Conservation (phyloP, 2,329 filamentous ascomycete genomes). For the Trichoderma arundinaceum region DNA sequence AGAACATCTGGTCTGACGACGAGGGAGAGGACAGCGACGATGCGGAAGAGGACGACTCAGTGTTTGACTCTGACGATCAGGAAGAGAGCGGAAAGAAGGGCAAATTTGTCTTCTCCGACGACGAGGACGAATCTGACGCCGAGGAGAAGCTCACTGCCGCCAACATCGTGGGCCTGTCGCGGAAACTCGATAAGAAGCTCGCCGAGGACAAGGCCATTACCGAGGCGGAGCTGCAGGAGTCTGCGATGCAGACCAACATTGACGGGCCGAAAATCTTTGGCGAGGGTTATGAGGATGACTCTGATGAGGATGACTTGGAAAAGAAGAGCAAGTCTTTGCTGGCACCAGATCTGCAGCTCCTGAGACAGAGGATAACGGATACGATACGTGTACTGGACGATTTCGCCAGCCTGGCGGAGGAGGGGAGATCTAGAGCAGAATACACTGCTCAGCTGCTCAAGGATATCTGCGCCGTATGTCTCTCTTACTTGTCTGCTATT, state of each 20-base stretch:
- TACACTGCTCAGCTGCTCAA: slow-evolving; percentile 86
- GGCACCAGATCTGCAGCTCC: slow-evolving; percentile 86
- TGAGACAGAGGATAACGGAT: slow-evolving; percentile 89
- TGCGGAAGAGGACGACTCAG: slow-evolving; percentile 60
- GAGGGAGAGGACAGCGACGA: slow-evolving; percentile 44
- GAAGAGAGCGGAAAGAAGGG: slow-evolving; percentile 51
- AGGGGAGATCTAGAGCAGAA: slow-evolving; percentile 81
- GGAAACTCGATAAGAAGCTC: slow-evolving; percentile 78
- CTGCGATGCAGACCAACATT: slow-evolving; percentile 92
- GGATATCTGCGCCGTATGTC: slow-evolving; percentile 74
- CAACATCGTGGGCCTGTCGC: slow-evolving; percentile 91
- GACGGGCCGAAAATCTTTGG: slow-evolving; percentile 70
- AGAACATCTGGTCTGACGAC: slow-evolving; percentile 44
- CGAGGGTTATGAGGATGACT: slow-evolving; percentile 61
- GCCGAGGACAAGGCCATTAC: slow-evolving; percentile 82
- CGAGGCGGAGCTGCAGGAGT: slow-evolving; percentile 83
- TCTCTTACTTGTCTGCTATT: neutral
- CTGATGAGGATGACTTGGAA: slow-evolving; percentile 62
- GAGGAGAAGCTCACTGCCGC: slow-evolving; percentile 93
- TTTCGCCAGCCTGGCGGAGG: slow-evolving; percentile 80
- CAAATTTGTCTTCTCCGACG: slow-evolving; percentile 86
- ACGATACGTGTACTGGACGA: slow-evolving; percentile 90
- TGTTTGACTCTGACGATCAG: slow-evolving; percentile 75
- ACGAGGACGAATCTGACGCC: slow-evolving; percentile 85
- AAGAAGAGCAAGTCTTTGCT: slow-evolving; percentile 68